A percentile compares a stretch with the other conserved stretches of the same genome.
Evolutionary conservation across 371 early-diverging fungal species (phyloP).

Genomic region (Syncephalastrum monosporum): DNA sequence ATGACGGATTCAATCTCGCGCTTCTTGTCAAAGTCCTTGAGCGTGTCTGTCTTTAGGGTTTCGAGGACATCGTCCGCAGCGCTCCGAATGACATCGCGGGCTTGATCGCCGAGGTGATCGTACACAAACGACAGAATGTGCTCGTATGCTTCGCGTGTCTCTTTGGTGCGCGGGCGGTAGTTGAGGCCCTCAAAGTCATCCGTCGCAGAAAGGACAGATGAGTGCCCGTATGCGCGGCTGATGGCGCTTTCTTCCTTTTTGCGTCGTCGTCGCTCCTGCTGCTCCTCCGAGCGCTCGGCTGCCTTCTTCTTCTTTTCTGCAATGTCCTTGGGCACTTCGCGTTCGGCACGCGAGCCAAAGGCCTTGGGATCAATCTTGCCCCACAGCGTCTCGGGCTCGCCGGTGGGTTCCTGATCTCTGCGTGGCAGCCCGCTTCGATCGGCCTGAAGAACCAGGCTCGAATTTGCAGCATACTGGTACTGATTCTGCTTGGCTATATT

Average conservation of each 20-base stretch:
- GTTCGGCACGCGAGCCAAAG: slow-evolving; percentile 83
- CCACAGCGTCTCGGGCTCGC: slow-evolving; percentile 92
- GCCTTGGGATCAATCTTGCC: slow-evolving; percentile 83
- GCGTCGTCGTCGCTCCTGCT: slow-evolving; percentile 52
- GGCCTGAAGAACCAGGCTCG: slow-evolving; percentile 90
- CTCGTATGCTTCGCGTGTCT: slow-evolving; percentile 92
- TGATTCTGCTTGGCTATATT: slow-evolving; percentile 74
- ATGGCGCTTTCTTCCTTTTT: slow-evolving; percentile 62
- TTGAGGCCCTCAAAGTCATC: slow-evolving; percentile 85
- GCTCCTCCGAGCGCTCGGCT: slow-evolving; percentile 42
- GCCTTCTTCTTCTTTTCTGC: slow-evolving; percentile 69
- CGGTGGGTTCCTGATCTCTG: slow-evolving; percentile 91
- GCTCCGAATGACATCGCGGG: slow-evolving; percentile 85
- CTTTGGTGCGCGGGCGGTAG: slow-evolving; percentile 91
- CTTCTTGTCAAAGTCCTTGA: slow-evolving; percentile 90
- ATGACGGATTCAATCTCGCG: slow-evolving; percentile 79
- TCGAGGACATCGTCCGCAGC: slow-evolving; percentile 87
- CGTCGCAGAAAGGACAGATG: slow-evolving; percentile 86
- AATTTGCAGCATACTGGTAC: slow-evolving; percentile 91
- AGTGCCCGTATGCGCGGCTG: slow-evolving; percentile 74
- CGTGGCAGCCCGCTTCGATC: slow-evolving; percentile 83
- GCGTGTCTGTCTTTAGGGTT: slow-evolving; percentile 80
- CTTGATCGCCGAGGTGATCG: slow-evolving; percentile 83
- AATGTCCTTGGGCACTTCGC: slow-evolving; percentile 65
- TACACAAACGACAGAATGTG: slow-evolving; percentile 83